Evolutionary conservation across 805 yeast genomes (phyloP), one percentile per base, ranked within the genome.

Genomic region (Candida gorgasii): DNA sequence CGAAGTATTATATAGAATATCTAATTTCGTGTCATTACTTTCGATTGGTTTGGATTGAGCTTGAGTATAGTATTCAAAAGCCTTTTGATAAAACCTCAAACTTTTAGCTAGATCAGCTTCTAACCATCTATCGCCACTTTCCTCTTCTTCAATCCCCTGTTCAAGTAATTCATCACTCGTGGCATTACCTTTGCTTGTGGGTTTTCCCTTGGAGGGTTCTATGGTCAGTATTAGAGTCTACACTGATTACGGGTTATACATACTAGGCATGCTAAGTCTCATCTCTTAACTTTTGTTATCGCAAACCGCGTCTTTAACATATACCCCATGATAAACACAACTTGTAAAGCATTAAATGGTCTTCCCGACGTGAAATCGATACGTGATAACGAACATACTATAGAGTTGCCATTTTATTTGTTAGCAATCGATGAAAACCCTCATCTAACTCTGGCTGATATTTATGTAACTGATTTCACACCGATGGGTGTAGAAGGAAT

Each of bases 61-160:
- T 5, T n/a, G 12, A 20, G 39, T n/a, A 20, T 49, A 84, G 31
- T 58, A 50, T 8, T 54, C 57, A 47, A 67, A 76, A 0, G 89
- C 84, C 39, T 73, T 63, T 49, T 81, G 82, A 55, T 82, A 84
- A 49, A 83, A 83, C 29, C 90, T 58, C 9, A 84, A 58, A 0
- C 82, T 76, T 49, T 85, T 84, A 8, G 84, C 63, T 5, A 82
- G 56, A 51, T 84, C 90, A 0, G 87, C 79, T 1, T 78, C 67
- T 5, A 79, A 57, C 89, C 89, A 85, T 36, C 90, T 59, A 53
- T 84, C 90, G 0, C 88, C 92, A n/a, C 78, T 73, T 45, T 84
- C 90, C 54, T 84, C 92, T 42, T 78, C 80, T 8, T 65, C 66
- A 0, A 81, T 69, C 1, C 81, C 92, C 39, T 63, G 63, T 23